These are phyloP conservation scores for Leishmania gerbilli DNA, from an alignment of 208 protist species.

Conservation along the genomic window DNA sequence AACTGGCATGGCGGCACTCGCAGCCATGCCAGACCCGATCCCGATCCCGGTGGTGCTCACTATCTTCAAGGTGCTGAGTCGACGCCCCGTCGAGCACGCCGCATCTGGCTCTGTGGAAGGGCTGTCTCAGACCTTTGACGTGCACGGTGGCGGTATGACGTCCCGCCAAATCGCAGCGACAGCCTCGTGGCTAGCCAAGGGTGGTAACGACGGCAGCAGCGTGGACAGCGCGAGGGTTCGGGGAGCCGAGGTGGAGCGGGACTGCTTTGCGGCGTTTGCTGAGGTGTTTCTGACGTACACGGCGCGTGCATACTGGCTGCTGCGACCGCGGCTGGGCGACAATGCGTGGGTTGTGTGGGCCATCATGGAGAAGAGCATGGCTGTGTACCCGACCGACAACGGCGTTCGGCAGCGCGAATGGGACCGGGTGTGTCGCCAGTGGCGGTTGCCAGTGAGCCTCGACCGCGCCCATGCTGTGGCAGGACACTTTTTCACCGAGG, in stretches of 20 bases:
- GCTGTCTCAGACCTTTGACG: background rate
- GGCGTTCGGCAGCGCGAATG: slow-evolving; percentile 30
- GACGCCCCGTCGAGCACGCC: slow-evolving; percentile 1
- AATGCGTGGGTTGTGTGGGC: slow-evolving; percentile 46
- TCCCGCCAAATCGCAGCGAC: background rate
- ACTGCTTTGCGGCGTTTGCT: slow-evolving; percentile 40
- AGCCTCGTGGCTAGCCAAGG: slow-evolving; percentile 18
- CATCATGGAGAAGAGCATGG: slow-evolving; percentile 27
- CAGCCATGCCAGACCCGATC: slow-evolving; percentile 20
- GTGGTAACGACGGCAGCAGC: background rate
- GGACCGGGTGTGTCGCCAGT: slow-evolving; percentile 30
- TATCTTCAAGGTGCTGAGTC: slow-evolving; percentile 17
- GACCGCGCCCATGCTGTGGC: slow-evolving; percentile 32
- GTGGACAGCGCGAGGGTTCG: background rate
- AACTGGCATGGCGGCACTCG: slow-evolving; percentile 21
- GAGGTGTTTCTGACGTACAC: slow-evolving; percentile 59
- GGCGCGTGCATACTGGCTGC: slow-evolving; percentile 66
- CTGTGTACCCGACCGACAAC: slow-evolving; percentile 12
- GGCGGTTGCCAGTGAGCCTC: slow-evolving; percentile 47
- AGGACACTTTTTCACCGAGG: slow-evolving; percentile 39
- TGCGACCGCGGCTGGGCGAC: slow-evolving; percentile 58
- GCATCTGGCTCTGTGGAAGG: background rate
- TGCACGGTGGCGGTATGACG: background rate
- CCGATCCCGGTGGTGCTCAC: slow-evolving; percentile 27
- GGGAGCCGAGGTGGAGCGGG: background rate